Percentiles rank a stretch among this genome's conserved stretches.
These are phyloP conservation scores for Neofusicoccum sp. DNA, from an alignment of 2,329 filamentous ascomycete genomes.

Conservation along the genomic window DNA sequence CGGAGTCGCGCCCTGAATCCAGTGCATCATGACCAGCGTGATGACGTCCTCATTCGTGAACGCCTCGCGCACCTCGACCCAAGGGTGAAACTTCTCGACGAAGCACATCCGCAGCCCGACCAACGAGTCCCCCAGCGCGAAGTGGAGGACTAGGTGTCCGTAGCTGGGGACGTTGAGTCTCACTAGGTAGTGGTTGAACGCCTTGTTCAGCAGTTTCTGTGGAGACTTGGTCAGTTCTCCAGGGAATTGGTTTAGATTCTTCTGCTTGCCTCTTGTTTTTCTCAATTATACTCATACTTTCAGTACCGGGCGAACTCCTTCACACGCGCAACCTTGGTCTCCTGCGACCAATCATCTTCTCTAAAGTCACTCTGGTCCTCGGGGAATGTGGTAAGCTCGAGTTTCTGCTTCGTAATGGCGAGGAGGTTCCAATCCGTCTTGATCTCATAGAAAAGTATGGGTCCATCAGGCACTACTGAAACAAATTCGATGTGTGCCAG, in stretches of 20 bases:
- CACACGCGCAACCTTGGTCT: neutral
- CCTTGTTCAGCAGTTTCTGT: neutral
- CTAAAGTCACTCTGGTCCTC: neutral
- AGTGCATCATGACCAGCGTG: slow-evolving; percentile 4
- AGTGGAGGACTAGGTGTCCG: neutral
- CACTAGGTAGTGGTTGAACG: neutral
- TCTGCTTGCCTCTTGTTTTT: neutral
- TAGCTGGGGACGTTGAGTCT: neutral
- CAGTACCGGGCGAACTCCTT: neutral
- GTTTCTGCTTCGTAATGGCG: neutral
- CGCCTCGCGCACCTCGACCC: neutral
- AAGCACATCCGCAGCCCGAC: neutral
- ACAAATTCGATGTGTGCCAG: no score
- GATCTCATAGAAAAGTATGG: neutral
- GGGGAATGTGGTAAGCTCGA: neutral
- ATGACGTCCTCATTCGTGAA: neutral
- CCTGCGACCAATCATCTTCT: neutral
- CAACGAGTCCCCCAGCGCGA: neutral
- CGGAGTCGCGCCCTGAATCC: slow-evolving; percentile 3
- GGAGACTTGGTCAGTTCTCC: neutral
- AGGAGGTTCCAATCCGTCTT: neutral
- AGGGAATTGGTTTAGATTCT: no score
- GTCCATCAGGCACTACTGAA: no score
- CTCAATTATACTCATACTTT: neutral
- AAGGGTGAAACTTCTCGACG: neutral